These are phyloP conservation scores for Adansonia rubrostipa DNA, from an alignment of 441 rosid genomes.

Conservation along the genomic window DNA sequence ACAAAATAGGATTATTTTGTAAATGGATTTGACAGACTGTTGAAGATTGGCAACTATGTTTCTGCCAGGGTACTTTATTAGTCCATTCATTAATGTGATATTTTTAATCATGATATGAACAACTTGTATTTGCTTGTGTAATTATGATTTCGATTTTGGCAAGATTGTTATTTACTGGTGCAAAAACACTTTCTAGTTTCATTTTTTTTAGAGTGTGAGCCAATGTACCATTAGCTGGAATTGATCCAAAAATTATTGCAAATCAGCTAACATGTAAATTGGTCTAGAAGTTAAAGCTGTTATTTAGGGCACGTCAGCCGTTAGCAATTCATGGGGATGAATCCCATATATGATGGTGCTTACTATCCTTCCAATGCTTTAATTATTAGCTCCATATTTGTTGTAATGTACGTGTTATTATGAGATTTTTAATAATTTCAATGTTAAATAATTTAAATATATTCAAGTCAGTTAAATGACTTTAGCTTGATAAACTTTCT, in stretches of 20 bases:
- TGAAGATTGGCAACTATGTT: neutral
- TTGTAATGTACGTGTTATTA: neutral
- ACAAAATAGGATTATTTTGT: neutral
- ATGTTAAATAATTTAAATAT: neutral
- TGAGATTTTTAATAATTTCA: neutral
- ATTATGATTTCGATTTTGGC: neutral
- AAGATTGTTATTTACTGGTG: neutral
- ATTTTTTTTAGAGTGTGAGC: neutral
- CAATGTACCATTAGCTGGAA: neutral
- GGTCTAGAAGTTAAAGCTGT: neutral
- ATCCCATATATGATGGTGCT: neutral
- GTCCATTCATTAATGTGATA: neutral
- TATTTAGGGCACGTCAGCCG: neutral
- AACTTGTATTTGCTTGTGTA: neutral
- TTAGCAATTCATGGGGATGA: neutral
- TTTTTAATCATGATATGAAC: conserved; percentile 14
- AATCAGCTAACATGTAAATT: neutral
- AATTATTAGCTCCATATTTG: neutral
- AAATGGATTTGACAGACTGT: neutral
- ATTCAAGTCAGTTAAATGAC: conserved; percentile 3
- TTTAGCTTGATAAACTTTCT: conserved; percentile 10
- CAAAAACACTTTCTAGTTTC: neutral
- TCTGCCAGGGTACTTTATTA: neutral
- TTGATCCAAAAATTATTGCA: neutral
- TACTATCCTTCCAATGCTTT: neutral